Percentiles rank a stretch among this genome's conserved stretches.
These are phyloP conservation scores for Lactarius hatsudake DNA, from an alignment of 768 basidiomycete species.

Conservation along the genomic window DNA sequence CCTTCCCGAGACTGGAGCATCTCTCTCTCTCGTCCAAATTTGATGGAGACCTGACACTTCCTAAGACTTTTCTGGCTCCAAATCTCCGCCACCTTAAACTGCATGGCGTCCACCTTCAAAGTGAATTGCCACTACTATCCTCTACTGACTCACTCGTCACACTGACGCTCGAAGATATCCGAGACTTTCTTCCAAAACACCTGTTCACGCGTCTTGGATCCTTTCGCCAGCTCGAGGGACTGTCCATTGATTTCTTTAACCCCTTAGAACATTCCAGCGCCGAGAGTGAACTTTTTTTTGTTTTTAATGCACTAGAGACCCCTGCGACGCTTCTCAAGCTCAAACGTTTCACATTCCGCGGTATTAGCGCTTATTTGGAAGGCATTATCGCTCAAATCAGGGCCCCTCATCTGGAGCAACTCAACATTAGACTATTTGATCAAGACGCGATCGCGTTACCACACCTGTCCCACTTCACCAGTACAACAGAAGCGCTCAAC, in stretches of 20 bases:
- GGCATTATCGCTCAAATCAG: background rate
- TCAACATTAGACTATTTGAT: slow-evolving; percentile 3
- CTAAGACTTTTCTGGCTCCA: background rate
- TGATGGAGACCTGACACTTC: background rate
- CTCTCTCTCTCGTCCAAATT: background rate
- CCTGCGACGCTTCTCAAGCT: background rate
- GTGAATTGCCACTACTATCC: background rate
- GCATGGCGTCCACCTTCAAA: background rate
- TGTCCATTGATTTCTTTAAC: slow-evolving; percentile 5
- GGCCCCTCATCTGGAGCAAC: background rate
- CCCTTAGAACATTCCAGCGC: background rate
- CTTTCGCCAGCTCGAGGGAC: slow-evolving; percentile 7
- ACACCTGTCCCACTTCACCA: background rate
- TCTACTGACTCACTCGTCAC: background rate
- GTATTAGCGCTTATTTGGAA: background rate
- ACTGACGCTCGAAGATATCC: background rate
- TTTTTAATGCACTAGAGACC: background rate
- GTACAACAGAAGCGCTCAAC: background rate
- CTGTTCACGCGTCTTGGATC: background rate
- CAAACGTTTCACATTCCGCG: background rate
- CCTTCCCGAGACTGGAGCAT: background rate
- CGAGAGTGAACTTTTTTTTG: background rate
- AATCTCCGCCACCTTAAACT: background rate
- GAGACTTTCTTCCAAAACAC: background rate
- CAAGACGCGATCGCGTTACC: background rate